phyloP scores from a whole-genome alignment of 1,139 yeast species.

The Oligophagozyma castellii region DNA sequence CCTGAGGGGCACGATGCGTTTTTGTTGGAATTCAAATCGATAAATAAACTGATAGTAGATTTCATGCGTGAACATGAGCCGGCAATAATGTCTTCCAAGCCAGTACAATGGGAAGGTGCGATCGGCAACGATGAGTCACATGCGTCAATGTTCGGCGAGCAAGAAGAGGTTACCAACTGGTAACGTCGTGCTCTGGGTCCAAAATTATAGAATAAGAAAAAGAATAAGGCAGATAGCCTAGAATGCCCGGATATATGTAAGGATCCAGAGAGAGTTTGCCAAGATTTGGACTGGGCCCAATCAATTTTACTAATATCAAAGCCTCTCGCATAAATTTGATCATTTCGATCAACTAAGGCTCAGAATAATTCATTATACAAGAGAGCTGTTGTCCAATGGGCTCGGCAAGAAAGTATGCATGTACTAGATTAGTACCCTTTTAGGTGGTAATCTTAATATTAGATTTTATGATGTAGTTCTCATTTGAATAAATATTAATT shows the following conservation, averaged over 20 bases:
- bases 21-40: constrained; percentile 71
- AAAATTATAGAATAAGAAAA: not conserved
- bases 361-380: too few relatives aligned
- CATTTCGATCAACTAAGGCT: too few relatives aligned
- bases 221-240: constrained; percentile 1
- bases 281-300: not conserved
- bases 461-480: too few relatives aligned
- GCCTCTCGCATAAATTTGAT: too few relatives aligned
- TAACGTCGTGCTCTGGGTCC: constrained; percentile 18
- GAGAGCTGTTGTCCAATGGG: too few relatives aligned
- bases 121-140: constrained; percentile 46
- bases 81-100: constrained; percentile 27
- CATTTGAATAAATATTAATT: too few relatives aligned
- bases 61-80: constrained; percentile 44
- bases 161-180: constrained; percentile 90
- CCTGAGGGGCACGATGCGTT: constrained; percentile 99
- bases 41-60: constrained; percentile 53
- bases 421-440: too few relatives aligned
- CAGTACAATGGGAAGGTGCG: constrained; percentile 27
- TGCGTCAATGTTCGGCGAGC: constrained; percentile 84
- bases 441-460: too few relatives aligned
- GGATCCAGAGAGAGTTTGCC: not conserved
- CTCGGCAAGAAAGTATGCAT: too few relatives aligned
- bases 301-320: too few relatives aligned
- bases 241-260: not conserved